Percentiles rank a stretch among this genome's conserved stretches.
These are phyloP conservation scores for Spiromastix sp. DNA, from an alignment of 2,329 filamentous ascomycete genomes.

Conservation along the genomic window DNA sequence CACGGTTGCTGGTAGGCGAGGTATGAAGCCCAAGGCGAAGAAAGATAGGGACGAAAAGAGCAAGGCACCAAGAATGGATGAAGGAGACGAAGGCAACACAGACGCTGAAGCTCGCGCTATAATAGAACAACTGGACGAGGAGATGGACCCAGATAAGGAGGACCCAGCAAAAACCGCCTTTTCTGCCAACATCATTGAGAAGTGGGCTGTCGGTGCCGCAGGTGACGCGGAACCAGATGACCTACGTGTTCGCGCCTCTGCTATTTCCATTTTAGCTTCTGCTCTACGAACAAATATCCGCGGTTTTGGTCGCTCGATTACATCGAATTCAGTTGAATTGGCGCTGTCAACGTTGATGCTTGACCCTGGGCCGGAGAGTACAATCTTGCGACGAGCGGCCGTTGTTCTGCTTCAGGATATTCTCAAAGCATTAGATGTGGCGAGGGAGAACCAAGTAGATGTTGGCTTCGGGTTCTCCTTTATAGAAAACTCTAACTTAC, in stretches of 20 bases:
- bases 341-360: constrained; percentile 29
- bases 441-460: constrained; percentile 20
- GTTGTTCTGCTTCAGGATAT: constrained; percentile 31
- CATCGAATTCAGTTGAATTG: constrained; percentile 29
- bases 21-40: constrained; percentile 26
- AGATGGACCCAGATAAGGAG: constrained; percentile 23
- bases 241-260: constrained; percentile 32
- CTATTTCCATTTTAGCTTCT: constrained; percentile 32
- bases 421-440: constrained; percentile 28
- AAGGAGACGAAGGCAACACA: constrained; percentile 16
- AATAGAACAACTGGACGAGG: constrained; percentile 8
- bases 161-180: constrained; percentile 23
- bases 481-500: not conserved
- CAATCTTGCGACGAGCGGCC: constrained; percentile 33
- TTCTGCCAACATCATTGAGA: constrained; percentile 27
- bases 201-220: constrained; percentile 30
- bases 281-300: constrained; percentile 30
- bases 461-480: constrained; percentile 33
- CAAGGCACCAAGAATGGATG: constrained; percentile 19
- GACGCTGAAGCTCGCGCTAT: constrained; percentile 4
- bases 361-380: constrained; percentile 26
- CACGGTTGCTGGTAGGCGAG: constrained; percentile 29
- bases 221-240: constrained; percentile 33
- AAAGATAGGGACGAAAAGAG: constrained; percentile 18
- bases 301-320: constrained; percentile 25